These are phyloP conservation scores for Tritrichomonas musculus DNA, from an alignment of 208 protist species.

Conservation along the genomic window DNA sequence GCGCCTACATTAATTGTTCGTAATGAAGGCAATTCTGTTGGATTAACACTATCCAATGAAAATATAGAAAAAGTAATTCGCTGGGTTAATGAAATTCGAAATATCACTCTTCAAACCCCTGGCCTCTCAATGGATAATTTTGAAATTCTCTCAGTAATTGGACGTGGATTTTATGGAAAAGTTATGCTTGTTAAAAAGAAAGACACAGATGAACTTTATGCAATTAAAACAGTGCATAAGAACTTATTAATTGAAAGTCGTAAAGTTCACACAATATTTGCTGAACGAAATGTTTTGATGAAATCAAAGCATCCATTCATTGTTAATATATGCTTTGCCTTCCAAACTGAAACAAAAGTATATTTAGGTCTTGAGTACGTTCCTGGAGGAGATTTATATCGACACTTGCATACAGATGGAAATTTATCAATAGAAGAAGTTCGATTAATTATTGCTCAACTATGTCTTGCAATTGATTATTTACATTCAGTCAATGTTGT, in stretches of 20 bases:
- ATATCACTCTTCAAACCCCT: neutral
- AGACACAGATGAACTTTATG: neutral
- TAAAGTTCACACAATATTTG: conserved; percentile 1
- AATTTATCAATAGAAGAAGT: neutral
- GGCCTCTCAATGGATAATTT: conserved; percentile 11
- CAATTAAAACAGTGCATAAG: neutral
- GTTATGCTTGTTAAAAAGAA: conserved; percentile 25
- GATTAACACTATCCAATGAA: neutral
- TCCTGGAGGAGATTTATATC: neutral
- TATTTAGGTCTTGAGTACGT: conserved; percentile 30
- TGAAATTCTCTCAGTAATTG: neutral
- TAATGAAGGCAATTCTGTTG: no score
- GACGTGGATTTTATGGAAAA: conserved; percentile 28
- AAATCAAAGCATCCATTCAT: conserved; percentile 22
- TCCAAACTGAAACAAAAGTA: conserved; percentile 18
- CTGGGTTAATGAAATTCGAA: neutral
- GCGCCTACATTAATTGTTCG: neutral
- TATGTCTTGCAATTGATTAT: neutral
- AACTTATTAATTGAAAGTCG: neutral
- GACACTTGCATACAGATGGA: neutral
- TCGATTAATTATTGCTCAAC: neutral
- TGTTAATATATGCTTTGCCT: neutral
- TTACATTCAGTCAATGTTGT: neutral
- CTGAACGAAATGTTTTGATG: conserved; percentile 13
- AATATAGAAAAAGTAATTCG: neutral